Evolutionary conservation across 2,329 filamentous ascomycete genomes (phyloP).

Genomic region (Botrytis squamosa): DNA sequence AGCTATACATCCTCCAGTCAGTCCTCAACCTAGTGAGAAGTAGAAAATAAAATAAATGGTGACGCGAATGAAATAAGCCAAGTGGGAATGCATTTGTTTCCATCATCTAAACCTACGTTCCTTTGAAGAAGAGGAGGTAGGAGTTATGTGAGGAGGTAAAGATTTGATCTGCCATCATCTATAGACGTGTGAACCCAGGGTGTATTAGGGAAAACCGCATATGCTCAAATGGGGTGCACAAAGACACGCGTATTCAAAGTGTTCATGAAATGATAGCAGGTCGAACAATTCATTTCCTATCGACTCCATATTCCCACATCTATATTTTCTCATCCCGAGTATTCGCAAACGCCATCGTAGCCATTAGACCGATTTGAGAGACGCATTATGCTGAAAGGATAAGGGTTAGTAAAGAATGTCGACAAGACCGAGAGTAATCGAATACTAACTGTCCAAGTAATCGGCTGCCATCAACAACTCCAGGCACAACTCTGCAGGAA

Average conservation of each 20-base stretch:
- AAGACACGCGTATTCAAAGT: slow-evolving; percentile 11
- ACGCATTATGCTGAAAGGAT: background rate
- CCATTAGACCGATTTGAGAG: background rate
- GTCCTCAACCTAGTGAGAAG: slow-evolving; percentile 2
- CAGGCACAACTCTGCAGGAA: slow-evolving; percentile 74
- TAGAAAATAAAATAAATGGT: background rate
- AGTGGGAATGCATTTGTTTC: slow-evolving; percentile 10
- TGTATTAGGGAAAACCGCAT: slow-evolving; percentile 38
- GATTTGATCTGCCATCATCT: slow-evolving; percentile 39
- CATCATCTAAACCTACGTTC: slow-evolving; percentile 32
- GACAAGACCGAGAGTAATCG: background rate
- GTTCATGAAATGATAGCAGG: slow-evolving; percentile 10
- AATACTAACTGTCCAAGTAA: slow-evolving; percentile 60
- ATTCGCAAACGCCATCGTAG: background rate
- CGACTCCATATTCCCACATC: background rate
- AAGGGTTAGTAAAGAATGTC: slow-evolving; percentile 9
- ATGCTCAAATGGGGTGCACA: slow-evolving; percentile 39
- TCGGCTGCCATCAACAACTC: slow-evolving; percentile 77
- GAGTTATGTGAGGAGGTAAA: slow-evolving; percentile 33
- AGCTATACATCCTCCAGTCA: background rate
- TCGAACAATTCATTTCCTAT: slow-evolving; percentile 20
- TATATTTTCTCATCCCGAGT: background rate
- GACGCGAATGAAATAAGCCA: background rate
- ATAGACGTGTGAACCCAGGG: slow-evolving; percentile 40
- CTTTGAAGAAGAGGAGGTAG: slow-evolving; percentile 27